Evolutionary conservation across 2,329 filamentous ascomycete genomes (phyloP).

Genomic region (Coniochaeta sp.): DNA sequence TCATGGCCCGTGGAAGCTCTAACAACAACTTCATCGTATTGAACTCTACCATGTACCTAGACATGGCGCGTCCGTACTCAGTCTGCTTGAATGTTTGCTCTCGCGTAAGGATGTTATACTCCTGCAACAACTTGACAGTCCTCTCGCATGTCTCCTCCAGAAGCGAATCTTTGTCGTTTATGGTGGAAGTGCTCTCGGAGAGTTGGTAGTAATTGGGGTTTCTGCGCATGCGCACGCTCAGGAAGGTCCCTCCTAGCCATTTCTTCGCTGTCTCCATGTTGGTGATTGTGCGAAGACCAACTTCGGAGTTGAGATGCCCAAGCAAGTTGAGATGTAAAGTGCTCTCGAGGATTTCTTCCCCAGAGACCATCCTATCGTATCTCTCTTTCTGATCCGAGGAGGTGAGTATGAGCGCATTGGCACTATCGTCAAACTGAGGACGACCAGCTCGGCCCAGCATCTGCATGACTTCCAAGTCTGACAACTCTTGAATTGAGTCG

Average conservation of each 20-base stretch:
- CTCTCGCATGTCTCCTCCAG: constrained; percentile 65
- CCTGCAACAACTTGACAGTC: constrained; percentile 57
- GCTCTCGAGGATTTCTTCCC: constrained; percentile 68
- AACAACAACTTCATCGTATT: constrained; percentile 70
- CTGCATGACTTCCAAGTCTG: constrained; percentile 81
- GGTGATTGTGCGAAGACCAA: constrained; percentile 65
- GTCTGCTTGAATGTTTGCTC: constrained; percentile 50
- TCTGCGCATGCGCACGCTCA: constrained; percentile 64
- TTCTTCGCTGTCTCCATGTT: constrained; percentile 56
- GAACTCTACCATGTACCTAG: constrained; percentile 72
- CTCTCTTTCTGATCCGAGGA: constrained; percentile 52
- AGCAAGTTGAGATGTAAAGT: constrained; percentile 71
- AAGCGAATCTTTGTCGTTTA: constrained; percentile 49
- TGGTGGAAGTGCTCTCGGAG: constrained; percentile 44
- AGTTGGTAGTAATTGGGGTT: constrained; percentile 65
- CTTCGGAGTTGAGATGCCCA: constrained; percentile 79
- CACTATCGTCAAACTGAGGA: constrained; percentile 73
- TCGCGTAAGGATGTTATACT: constrained; percentile 46
- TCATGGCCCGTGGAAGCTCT: constrained; percentile 50
- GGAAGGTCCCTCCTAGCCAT: constrained; percentile 73
- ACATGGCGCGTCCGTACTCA: constrained; percentile 73
- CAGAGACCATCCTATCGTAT: constrained; percentile 69
- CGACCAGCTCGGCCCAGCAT: constrained; percentile 81
- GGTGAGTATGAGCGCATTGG: constrained; percentile 74
- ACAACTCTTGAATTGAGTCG: constrained; percentile 58